Percentiles rank a stretch among this genome's conserved stretches.
Evolutionary conservation across 768 basidiomycete species (phyloP).

Genomic region (Rhodotorula babjevae): DNA sequence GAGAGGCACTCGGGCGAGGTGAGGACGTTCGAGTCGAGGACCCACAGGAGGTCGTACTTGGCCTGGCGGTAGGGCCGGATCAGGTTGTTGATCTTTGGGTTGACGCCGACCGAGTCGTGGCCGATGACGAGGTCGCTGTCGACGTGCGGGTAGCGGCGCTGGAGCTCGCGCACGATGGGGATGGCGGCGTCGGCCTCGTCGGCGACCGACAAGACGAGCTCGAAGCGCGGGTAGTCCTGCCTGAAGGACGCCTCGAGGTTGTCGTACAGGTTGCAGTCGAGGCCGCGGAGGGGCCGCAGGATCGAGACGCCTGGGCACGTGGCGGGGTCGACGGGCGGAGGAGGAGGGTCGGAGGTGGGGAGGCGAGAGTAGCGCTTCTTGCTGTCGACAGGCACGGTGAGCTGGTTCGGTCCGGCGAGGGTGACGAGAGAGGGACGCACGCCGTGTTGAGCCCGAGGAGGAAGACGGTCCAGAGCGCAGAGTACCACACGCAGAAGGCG

Average conservation of each 20-base stretch:
- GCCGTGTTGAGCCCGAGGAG: conserved; percentile 65
- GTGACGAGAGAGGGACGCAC: conserved; percentile 51
- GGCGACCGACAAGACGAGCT: conserved; percentile 87
- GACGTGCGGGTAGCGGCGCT: conserved; percentile 71
- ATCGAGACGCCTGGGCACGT: conserved; percentile 78
- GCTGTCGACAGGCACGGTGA: conserved; percentile 49
- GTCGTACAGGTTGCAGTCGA: conserved; percentile 92
- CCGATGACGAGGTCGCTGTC: conserved; percentile 70
- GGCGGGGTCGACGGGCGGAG: conserved; percentile 46
- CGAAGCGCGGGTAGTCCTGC: conserved; percentile 79
- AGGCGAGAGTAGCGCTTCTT: conserved; percentile 70
- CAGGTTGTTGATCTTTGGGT: conserved; percentile 97
- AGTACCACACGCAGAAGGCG: conserved; percentile 54
- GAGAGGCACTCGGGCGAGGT: conserved; percentile 72
- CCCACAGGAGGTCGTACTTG: conserved; percentile 85
- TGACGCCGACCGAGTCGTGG: conserved; percentile 77
- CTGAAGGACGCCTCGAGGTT: conserved; percentile 88
- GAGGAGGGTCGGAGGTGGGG: conserved; percentile 60
- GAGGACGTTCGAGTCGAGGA: conserved; percentile 90
- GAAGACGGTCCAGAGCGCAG: conserved; percentile 60
- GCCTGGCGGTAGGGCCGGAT: conserved; percentile 76
- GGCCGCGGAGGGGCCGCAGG: conserved; percentile 85
- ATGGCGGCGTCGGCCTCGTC: conserved; percentile 82
- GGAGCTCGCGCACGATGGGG: conserved; percentile 69
- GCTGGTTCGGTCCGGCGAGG: neutral